Evolutionary conservation across 2,329 filamentous ascomycete genomes (phyloP), one percentile per base, ranked within the genome.

Genomic region (Aspergillus ochraceoroseus): DNA sequence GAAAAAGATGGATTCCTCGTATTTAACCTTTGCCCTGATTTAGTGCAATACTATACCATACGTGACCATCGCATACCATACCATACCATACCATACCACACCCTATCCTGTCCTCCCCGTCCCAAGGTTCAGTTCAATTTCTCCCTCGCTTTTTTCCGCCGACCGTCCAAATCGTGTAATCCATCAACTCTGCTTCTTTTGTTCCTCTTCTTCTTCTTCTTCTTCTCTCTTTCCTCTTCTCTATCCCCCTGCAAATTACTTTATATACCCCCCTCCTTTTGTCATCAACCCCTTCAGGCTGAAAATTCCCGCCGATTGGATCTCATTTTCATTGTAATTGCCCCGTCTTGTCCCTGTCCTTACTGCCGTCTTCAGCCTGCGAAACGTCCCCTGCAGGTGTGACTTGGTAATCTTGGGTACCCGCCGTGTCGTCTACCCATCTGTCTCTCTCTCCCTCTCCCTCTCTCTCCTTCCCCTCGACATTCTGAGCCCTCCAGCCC

Each of bases 391-490:
- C 44, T 44, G 42, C 44, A 47, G 44, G 48, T 40, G 46, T 46
- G 43, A 46, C 41, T 42, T 44, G 44, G 42, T 36, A 36, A 41
- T 40, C 41, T 51, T 46, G 42, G 40, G 39, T 52, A 49, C 47
- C 44, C 44, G 41, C 47, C 48, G 37, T 36, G 18, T 38, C 38
- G 15, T 27, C 29, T 7, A 36, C 20, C 31, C 22, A 22, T 23
- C 11, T 22, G 11, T 14, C 26, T 17, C 38, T 18, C 36, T 25
- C 33, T 33, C 23, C 23, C 20, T 32, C 27, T 27, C 11, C 23
- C 14, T 26, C 30, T 38, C 27, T n/a, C 18, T 27, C 33, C 31
- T 30, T 34, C 34, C 32, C 30, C 25, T 43, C 25, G 20, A 22
- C 20, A 22, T 22, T 9, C 9, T 22, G 20, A 5, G 9, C 9